phyloP scores from a whole-genome alignment of 495 filamentous ascomycete genomes.

The Aspergillus hancockii region DNA sequence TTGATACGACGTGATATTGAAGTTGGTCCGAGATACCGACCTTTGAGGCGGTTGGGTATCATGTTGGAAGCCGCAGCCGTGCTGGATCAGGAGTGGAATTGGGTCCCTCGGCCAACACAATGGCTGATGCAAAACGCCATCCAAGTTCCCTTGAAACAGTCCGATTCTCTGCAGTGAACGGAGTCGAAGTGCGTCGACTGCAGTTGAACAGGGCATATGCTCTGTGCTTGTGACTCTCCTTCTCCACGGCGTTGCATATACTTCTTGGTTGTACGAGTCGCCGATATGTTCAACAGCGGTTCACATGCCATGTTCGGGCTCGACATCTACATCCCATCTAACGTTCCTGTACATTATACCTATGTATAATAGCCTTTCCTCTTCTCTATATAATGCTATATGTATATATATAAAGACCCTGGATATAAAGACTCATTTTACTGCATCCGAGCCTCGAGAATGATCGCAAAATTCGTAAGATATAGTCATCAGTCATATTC shows the following conservation, averaged over 20 bases:
- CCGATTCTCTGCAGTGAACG: not conserved
- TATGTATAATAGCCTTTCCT: not conserved
- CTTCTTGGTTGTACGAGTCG: not conserved
- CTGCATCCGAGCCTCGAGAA: not conserved
- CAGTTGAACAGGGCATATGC: not conserved
- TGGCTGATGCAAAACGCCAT: conserved; percentile 40
- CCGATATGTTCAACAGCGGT: not conserved
- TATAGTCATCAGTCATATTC: conserved; percentile 6
- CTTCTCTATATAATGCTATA: not conserved
- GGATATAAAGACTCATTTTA: not conserved
- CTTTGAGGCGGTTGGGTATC: conserved; percentile 22
- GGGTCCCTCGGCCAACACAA: conserved; percentile 23
- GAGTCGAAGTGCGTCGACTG: not conserved
- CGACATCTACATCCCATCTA: not conserved
- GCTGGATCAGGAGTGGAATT: conserved; percentile 35
- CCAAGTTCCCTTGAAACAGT: conserved; percentile 21
- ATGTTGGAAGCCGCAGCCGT: conserved; percentile 37
- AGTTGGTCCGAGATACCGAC: conserved; percentile 21
- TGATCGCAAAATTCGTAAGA: not conserved
- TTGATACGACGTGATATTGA: conserved; percentile 34
- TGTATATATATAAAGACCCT: not conserved
- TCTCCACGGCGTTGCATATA: not conserved
- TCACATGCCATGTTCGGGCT: not conserved
- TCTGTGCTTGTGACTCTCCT: not conserved
- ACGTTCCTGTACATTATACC: not conserved